Conservation (phyloP, 768 basidiomycete species). For the Boletus sensibilis region DNA sequence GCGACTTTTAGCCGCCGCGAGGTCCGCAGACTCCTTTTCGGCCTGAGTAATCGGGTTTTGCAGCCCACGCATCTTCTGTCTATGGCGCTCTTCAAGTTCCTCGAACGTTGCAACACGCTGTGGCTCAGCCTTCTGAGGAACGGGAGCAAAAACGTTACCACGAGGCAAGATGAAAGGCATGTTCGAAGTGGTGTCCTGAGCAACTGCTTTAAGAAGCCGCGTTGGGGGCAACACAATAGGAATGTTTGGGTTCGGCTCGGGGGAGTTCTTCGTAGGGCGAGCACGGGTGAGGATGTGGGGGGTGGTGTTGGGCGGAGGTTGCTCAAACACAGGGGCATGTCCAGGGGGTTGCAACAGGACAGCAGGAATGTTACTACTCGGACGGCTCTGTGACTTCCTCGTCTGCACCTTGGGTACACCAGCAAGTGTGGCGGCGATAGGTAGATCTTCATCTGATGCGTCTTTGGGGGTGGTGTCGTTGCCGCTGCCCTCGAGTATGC, state of each 20-base stretch:
- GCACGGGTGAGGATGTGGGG: constrained; percentile 26
- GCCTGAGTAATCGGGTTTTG: constrained; percentile 84
- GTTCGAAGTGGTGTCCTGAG: constrained; percentile 36
- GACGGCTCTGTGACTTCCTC: constrained; percentile 21
- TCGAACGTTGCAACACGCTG: constrained; percentile 77
- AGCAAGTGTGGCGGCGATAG: constrained; percentile 28
- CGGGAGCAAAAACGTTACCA: constrained; percentile 36
- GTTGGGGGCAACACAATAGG: constrained; percentile 33
- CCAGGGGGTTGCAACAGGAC: constrained; percentile 32
- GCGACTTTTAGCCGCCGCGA: constrained; percentile 71
- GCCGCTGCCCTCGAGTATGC: constrained; percentile 49
- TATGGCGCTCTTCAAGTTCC: constrained; percentile 82
- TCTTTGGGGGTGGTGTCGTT: constrained; percentile 33
- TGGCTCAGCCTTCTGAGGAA: constrained; percentile 48
- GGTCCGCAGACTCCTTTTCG: constrained; percentile 71
- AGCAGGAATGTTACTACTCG: constrained; percentile 25
- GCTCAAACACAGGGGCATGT: constrained; percentile 29
- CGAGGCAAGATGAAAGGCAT: constrained; percentile 47
- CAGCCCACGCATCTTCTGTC: constrained; percentile 77
- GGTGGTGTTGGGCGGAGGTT: constrained; percentile 14
- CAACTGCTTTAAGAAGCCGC: constrained; percentile 35
- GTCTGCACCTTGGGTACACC: constrained; percentile 6
- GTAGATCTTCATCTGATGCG: constrained; percentile 35
- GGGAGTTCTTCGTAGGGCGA: constrained; percentile 17
- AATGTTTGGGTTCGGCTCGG: constrained; percentile 27